phyloP scores from a whole-genome alignment of 345 rosid genomes.

The Eutrema yunnanense region DNA sequence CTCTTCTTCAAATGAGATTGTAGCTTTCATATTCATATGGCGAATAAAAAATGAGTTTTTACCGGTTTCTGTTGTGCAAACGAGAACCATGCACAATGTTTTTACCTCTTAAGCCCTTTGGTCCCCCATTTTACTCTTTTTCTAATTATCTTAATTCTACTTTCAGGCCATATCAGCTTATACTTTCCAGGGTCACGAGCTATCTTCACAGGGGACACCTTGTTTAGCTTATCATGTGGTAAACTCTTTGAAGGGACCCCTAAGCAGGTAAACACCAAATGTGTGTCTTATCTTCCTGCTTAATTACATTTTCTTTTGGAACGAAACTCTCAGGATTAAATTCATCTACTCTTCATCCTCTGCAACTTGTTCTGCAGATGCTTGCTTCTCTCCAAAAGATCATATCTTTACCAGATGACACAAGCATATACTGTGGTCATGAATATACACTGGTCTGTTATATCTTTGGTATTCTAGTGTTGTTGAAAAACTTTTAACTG shows the following conservation, averaged over 20 bases:
- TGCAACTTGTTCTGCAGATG: constrained; percentile 54
- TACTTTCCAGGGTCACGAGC: constrained; percentile 83
- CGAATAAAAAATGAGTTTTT: neutral
- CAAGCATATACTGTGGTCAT: constrained; percentile 80
- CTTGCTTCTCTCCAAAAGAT: constrained; percentile 70
- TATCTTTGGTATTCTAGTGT: neutral
- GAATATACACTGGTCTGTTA: constrained; percentile 85
- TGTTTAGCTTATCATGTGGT: constrained; percentile 97
- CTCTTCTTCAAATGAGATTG: neutral
- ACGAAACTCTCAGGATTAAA: neutral
- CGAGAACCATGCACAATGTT: neutral
- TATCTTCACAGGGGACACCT: constrained; percentile 84
- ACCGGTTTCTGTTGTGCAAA: neutral
- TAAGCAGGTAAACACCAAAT: constrained; percentile 47
- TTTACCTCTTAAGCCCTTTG: neutral
- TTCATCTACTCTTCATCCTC: neutral
- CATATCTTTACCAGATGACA: constrained; percentile 75
- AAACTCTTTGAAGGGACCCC: constrained; percentile 93
- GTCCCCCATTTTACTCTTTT: neutral
- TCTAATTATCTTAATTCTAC: neutral
- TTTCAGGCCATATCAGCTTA: constrained; percentile 89
- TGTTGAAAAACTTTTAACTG: neutral
- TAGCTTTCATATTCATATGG: neutral
- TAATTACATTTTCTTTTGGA: neutral
- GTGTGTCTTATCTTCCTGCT: neutral